Evolutionary conservation across 257 asterid species (phyloP).

Genomic region (Solanum arcanum): DNA sequence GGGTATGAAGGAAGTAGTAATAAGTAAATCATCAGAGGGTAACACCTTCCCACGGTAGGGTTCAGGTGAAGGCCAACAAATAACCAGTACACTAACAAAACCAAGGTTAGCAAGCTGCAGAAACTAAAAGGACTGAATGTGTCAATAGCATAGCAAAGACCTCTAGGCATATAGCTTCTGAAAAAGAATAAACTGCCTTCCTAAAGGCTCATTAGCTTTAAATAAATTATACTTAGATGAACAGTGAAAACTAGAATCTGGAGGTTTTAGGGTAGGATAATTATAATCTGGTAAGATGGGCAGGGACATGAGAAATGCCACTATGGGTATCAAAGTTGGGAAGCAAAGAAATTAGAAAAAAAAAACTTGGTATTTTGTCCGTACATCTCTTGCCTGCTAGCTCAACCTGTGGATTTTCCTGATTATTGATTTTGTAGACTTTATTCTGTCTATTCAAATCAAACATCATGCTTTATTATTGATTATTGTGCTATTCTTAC

Average conservation of each 20-base stretch:
- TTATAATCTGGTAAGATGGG: not conserved
- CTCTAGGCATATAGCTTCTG: not conserved
- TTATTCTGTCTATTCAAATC: not conserved
- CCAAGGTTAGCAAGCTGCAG: not conserved
- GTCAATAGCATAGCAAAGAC: not conserved
- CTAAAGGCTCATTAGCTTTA: not conserved
- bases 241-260: not conserved
- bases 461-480: not conserved
- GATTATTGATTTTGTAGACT: not conserved
- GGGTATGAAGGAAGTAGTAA: not conserved
- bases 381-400: not conserved
- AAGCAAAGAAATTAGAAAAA: not conserved
- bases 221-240: not conserved
- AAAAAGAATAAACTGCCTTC: not conserved
- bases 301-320: not conserved
- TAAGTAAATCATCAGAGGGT: not conserved
- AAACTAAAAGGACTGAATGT: not conserved
- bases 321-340: not conserved
- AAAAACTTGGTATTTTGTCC: not conserved
- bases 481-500: not conserved
- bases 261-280: not conserved
- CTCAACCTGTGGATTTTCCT: not conserved
- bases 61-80: not conserved
- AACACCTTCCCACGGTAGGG: not conserved
- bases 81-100: not conserved